Evolutionary conservation across 129 eudicot species (phyloP), one percentile per base, ranked within the genome.

Genomic region (Chrysanthemum lavandulifolium): DNA sequence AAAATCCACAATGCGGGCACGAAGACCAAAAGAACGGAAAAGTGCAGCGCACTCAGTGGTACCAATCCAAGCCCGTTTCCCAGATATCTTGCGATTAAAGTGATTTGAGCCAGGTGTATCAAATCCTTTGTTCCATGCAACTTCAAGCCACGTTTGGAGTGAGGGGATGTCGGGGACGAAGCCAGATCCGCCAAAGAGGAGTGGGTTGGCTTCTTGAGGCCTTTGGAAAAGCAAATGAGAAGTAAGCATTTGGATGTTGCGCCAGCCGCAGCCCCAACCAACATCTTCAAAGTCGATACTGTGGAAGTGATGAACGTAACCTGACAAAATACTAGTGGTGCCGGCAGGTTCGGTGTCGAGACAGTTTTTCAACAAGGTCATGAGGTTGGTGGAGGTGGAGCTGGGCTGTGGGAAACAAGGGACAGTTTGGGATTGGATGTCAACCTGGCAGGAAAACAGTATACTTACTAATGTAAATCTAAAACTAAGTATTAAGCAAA

Each of bases 201-300:
- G 73, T 16, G 75, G 78, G 60, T 75, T 81, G 48, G 85, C 89
- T 71, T 90, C 93, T 65, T 23, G 25, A 23, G 40, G 85, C 73
- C 88, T 78, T 27, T 83, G 81, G 29, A 61, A 74, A 79, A 94
- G 81, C 81, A 94, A 68, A 82, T 90, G 91, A 19, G 97, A 94
- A 70, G 86, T 79, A 56, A 90, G 84, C 97, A 94, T 90, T 56
- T 94, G 99, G 62, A 94, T 94, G 73, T 94, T 94, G 27, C 99
- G 97, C 97, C 96, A 94, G 36, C 97, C 98, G 59, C 98, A 94
- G 3, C 97, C 97, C 97, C 99, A 94, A 13, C 97, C 96, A 60
- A 61, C 74, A 74, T 84, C 99, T 81, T 83, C 86, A 19, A 82
- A 80, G 13, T 65, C 68, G 51, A 25, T 47, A 80, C 89, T 86